Evolutionary conservation across 768 basidiomycete species (phyloP), one percentile per base, ranked within the genome.

Genomic region (Gymnopilus junonius): DNA sequence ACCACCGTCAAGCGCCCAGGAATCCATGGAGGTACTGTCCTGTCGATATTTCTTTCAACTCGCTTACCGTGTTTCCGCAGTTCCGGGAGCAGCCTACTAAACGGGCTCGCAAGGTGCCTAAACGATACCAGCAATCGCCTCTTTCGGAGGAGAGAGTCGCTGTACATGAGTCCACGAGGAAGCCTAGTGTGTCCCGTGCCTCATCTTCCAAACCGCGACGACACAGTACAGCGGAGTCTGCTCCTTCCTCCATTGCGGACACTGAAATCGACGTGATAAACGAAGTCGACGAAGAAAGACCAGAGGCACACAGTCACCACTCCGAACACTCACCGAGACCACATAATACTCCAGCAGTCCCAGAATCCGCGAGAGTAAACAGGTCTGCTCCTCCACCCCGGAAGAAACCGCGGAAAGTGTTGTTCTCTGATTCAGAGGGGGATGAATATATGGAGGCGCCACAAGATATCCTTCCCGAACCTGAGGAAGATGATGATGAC

Each of bases 201-300:
- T 32, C 58, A 35, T 53, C 50, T n/a, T 40, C 37, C 20, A 61
- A 54, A 43, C 31, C 59, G 21, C 64, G 62, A 56, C 63, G 51
- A 21, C 61, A 48, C 29, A 65, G 51, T 39, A 45, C 55, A 7
- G 55, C 34, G 5, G 61, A 57, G 39, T 42, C 58, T 23, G 37
- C 17, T 1, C 42, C 48, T 45, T 27, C 31, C 43, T 37, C 63
- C 12, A 53, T 57, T 23, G 14, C 27, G 21, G 61, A 65, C 40
- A 42, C 50, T 32, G 63, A 55, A 27, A 31, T 65, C 31, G 65
- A 64, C 39, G 31, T 66, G 37, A 1, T 72, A 27, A 70, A 72
- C 37, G 71, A 75, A 34, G 74, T 67, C 17, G 78, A 75, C 21
- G 75, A 75, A 3, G 71, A 73, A 11, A 68, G 73, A 21, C 69